These are phyloP conservation scores for Fomitopsis pinicola DNA, from an alignment of 1,284 basidiomycete species.

Conservation along the genomic window DNA sequence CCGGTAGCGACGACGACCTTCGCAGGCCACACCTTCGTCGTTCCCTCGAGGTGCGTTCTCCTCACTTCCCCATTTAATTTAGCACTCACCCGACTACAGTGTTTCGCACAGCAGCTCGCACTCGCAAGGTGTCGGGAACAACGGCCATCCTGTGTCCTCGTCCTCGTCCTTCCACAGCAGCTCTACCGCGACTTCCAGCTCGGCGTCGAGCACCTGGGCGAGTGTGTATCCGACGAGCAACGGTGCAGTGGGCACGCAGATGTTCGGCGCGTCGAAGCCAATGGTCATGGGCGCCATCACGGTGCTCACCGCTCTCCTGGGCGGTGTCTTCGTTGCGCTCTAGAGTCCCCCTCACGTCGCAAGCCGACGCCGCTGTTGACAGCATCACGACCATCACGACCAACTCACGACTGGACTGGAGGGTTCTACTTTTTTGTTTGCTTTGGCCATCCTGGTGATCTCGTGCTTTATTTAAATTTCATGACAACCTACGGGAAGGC, in stretches of 20 bases:
- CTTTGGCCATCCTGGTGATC: background rate
- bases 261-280: conserved; percentile 5
- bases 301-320: conserved; percentile 9
- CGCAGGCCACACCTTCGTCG: conserved; percentile 22
- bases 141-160: background rate
- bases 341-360: background rate
- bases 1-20: conserved; percentile 19
- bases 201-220: background rate
- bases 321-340: conserved; percentile 12
- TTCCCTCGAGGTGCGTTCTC: conserved; percentile 7
- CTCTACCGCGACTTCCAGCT: background rate
- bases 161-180: background rate
- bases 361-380: background rate
- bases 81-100: background rate
- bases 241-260: conserved; percentile 4
- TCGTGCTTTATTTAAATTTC: background rate
- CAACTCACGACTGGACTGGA: background rate
- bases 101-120: background rate
- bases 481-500: background rate
- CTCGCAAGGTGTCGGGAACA: background rate
- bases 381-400: conserved; percentile 1
- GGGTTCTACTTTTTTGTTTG: background rate
- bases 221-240: conserved; percentile 3
- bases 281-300: conserved; percentile 10
- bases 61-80: background rate